Conservation (phyloP, 208 protist genomes). For the Crithidia expoeki region DNA sequence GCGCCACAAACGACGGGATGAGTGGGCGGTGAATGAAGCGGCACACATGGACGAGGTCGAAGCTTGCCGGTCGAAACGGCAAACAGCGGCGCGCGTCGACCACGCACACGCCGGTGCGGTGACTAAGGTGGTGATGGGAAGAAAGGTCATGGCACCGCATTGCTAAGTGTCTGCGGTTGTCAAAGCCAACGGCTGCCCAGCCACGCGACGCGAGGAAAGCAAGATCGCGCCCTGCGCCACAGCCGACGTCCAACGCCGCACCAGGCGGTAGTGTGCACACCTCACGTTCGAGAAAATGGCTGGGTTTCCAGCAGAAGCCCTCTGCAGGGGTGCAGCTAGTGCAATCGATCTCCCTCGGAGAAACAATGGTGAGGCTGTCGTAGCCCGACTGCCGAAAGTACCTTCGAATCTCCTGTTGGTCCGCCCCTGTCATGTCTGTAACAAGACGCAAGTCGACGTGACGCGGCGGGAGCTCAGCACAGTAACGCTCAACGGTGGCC, state of each 20-base stretch:
- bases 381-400: constrained; percentile 15
- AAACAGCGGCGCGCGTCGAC: constrained; percentile 17
- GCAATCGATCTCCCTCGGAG: constrained; percentile 4
- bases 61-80: constrained; percentile 23
- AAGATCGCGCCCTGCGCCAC: constrained; percentile 49
- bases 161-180: constrained; percentile 42
- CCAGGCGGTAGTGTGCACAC: constrained; percentile 22
- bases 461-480: not conserved
- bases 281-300: constrained; percentile 35
- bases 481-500: not conserved
- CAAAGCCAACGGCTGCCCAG: constrained; percentile 53
- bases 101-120: constrained; percentile 16
- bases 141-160: constrained; percentile 21
- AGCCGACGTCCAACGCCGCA: constrained; percentile 46
- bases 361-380: constrained; percentile 1
- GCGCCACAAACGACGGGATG: constrained; percentile 20
- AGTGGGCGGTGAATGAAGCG: constrained; percentile 52
- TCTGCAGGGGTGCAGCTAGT: not conserved
- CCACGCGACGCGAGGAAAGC: constrained; percentile 46
- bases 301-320: constrained; percentile 40
- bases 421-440: not conserved
- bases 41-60: constrained; percentile 57
- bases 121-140: not conserved
- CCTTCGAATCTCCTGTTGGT: not conserved
- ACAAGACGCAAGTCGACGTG: constrained; percentile 14